Evolutionary conservation across 805 yeast species (phyloP).

Genomic region (Barnettozyma siamensis): DNA sequence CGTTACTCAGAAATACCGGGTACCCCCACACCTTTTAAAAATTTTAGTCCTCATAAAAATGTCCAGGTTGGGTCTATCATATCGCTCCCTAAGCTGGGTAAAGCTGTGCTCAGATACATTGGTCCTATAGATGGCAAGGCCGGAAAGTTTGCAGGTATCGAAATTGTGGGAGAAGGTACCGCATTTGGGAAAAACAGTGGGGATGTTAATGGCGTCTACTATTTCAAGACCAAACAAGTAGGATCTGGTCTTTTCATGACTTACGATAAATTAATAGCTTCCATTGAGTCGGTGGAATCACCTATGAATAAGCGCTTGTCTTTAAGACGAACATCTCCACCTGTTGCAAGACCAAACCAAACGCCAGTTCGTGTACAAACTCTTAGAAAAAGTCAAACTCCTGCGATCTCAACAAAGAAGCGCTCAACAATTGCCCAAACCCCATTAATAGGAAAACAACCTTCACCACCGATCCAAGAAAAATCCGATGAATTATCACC

Average conservation of each 20-base stretch:
- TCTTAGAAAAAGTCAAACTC: neutral
- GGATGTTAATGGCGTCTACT: conserved; percentile 61
- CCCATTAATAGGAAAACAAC: neutral
- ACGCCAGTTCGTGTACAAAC: neutral
- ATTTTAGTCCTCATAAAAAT: conserved; percentile 7
- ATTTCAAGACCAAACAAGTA: conserved; percentile 60
- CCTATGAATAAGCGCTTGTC: conserved; percentile 10
- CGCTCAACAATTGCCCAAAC: neutral
- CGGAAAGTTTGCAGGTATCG: conserved; percentile 85
- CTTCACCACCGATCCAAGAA: too few relatives aligned
- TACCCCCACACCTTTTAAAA: conserved; percentile 21
- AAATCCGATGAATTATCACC: conserved; percentile 18
- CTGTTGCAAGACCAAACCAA: conserved; percentile 9
- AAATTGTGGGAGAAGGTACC: conserved; percentile 60
- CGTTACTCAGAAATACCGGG: conserved; percentile 22
- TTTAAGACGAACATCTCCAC: conserved; percentile 1
- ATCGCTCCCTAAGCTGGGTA: conserved; percentile 62
- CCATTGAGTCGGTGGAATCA: conserved; percentile 16
- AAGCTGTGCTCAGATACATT: conserved; percentile 60
- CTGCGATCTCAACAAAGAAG: conserved; percentile 6
- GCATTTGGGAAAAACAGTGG: conserved; percentile 82
- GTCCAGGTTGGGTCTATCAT: conserved; percentile 17
- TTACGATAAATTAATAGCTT: conserved; percentile 34
- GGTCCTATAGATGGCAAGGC: conserved; percentile 69
- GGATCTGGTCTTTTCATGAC: conserved; percentile 74